Evolutionary conservation across 352 stramenopile species (phyloP), one percentile per base, ranked within the genome.

Genomic region (Bremia lactucae): DNA sequence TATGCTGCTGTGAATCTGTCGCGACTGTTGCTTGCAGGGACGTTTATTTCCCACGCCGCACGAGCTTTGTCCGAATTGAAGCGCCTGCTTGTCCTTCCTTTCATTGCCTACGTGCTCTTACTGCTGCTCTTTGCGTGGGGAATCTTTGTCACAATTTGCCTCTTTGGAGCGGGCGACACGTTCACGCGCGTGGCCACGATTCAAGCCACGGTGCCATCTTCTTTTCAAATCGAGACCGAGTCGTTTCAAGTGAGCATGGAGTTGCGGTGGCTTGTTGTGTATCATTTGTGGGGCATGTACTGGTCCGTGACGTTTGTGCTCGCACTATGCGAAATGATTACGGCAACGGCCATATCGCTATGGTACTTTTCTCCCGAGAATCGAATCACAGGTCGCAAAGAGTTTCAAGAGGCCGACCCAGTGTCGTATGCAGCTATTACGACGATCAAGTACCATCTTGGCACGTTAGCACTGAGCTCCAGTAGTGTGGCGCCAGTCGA

Each of bases 321-420:
- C 4, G 59, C 68, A 7, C 70, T 85, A 35, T 64, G 58, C 19
- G 78, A 90, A 31, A 87, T 87, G 71, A 68, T 84, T 53, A 85
- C 72, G 1, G 72, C 78, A 2, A 87, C 69, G 2, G 68, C 75
- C 0, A 65, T 86, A 8, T 79, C 74, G 16, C 44, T 81, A 18
- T 90, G 78, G 78, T 90, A 90, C 55, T 90, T 90, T 36, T 62
- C 74, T 9, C 58, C 65, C 0, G 67, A 82, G 29, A 76, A 87
- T 46, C 54, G 62, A 11, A 57, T 80, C 25, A 84, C 72, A 8
- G 57, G 56, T 1, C 42, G 69, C 16, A 87, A 87, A 51, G 40
- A 73, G 8, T 69, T 86, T 3, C 42, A 66, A 13, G 51, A 67
- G 13, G 51, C 59, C 18, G 70, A 83, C 31, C 71, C 75, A 6